A percentile compares a stretch with the other conserved stretches of the same genome.
phyloP scores from a whole-genome alignment of 2,329 filamentous ascomycete species.

The Penicillium sp. region DNA sequence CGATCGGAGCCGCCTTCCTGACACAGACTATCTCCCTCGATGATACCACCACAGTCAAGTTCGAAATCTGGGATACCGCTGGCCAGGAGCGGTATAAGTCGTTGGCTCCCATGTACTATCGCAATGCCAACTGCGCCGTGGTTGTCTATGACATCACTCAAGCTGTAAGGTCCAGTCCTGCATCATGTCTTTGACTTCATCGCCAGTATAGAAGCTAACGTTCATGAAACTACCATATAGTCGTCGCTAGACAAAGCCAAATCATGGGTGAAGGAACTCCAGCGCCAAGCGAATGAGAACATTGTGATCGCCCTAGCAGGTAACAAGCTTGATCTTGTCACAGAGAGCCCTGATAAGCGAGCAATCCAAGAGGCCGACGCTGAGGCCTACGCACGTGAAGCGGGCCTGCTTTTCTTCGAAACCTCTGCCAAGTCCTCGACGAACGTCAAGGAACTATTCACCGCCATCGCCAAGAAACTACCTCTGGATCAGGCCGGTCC shows the following conservation, averaged over 20 bases:
- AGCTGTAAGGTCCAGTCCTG: constrained; percentile 64
- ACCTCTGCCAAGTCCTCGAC: constrained; percentile 96
- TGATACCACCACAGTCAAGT: constrained; percentile 98
- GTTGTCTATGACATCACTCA: constrained; percentile 99
- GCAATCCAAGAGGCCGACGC: constrained; percentile 86
- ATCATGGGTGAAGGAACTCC: constrained; percentile 97
- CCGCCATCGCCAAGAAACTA: constrained; percentile 95
- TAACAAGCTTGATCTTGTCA: constrained; percentile 96
- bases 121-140: constrained; percentile 98
- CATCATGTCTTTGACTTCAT: constrained; percentile 4
- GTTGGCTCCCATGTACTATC: constrained; percentile 98
- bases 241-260: constrained; percentile 98
- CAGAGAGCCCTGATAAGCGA: constrained; percentile 91
- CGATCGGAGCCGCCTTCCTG: constrained; percentile 96
- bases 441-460: constrained; percentile 94
- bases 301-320: constrained; percentile 98
- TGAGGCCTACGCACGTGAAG: constrained; percentile 91
- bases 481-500: constrained; percentile 95
- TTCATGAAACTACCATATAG: constrained; percentile 49
- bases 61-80: constrained; percentile 99
- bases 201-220: constrained; percentile 16
- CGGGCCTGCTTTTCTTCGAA: constrained; percentile 94
- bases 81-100: constrained; percentile 99
- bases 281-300: constrained; percentile 98
- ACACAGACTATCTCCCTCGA: constrained; percentile 98